Base-by-base conservation (phyloP, 1,284 basidiomycete species). In the Ceraceosorus guamensis region DNA sequence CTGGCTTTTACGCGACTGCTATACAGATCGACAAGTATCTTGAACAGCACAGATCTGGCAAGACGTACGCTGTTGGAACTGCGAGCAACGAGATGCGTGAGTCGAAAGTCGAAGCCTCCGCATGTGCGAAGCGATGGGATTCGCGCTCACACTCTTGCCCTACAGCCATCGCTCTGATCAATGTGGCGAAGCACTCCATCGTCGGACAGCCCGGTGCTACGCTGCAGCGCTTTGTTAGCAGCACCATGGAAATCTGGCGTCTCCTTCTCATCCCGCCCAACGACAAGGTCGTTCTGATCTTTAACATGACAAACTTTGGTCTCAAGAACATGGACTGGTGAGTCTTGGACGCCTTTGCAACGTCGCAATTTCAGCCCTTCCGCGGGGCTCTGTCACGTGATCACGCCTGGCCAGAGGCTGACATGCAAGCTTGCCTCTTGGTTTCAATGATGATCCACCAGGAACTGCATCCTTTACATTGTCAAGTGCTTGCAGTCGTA, bases 201-300 rank as follows among this genome's bases (percentile, higher is more conserved):
- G 66, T 60, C 55, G 65, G 61, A 7, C 74, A 76, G 62, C 70
- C 76, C 1, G 62, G 69, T 10, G 72, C 71, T 7, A 71, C 76
- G n/a, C 71, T 78, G 61, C 70, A 72, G 59, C 75, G 75, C 59
- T 78, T 76, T 53, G 46, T 24, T 24, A 24, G 24, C 24, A 24
- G 61, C 44, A 59, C 73, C 58, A 77, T 77, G 67, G 77, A 78
- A 59, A 70, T 68, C 6, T 70, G 75, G 57, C 64, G 77, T 4
- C 67, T 70, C 33, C 63, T 78, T 13, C 71, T 77, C 50, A 61
- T 70, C 35, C 68, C 70, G 30, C 67, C 68, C 6, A 73, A 72
- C 54, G 77, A 77, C 60, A 78, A 78, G 61, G 67, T 75, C 47
- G 61, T 66, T 41, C 65, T 77, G 30, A 56, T 77, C 8, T 77